Evolutionary conservation across 2,329 filamentous ascomycete genomes (phyloP).

Genomic region (Xylaria sp.): DNA sequence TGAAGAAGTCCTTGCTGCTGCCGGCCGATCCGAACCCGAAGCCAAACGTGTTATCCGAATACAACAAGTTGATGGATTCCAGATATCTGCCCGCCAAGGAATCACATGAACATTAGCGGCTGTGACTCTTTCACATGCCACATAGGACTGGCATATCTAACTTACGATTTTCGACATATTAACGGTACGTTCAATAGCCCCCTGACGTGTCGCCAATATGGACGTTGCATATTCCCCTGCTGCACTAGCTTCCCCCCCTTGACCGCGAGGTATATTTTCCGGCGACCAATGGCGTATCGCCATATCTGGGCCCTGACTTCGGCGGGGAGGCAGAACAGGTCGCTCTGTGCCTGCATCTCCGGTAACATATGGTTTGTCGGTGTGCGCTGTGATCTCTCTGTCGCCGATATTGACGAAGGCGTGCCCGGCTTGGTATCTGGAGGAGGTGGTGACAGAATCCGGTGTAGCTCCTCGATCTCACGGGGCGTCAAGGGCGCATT

Average conservation of each 20-base stretch:
- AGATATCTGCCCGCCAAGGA: constrained; percentile 30
- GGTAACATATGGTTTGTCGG: constrained; percentile 40
- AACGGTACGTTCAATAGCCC: constrained; percentile 35
- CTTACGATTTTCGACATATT: constrained; percentile 38
- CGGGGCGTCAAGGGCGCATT: constrained; percentile 35
- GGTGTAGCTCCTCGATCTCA: constrained; percentile 38
- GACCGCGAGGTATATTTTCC: constrained; percentile 35
- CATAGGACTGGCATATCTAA: constrained; percentile 9
- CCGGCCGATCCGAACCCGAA: constrained; percentile 36
- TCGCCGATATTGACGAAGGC: constrained; percentile 14
- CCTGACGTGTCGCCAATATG: constrained; percentile 36
- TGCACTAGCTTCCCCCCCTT: constrained; percentile 34
- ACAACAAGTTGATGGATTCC: constrained; percentile 38
- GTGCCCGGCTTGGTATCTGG: constrained; percentile 18
- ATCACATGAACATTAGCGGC: constrained; percentile 22
- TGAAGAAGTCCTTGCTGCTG: constrained; percentile 37
- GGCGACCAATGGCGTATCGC: constrained; percentile 35
- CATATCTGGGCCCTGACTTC: constrained; percentile 37
- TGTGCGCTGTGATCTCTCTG: constrained; percentile 30
- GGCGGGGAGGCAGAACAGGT: constrained; percentile 36
- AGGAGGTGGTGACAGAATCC: constrained; percentile 33
- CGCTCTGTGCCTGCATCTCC: constrained; percentile 31
- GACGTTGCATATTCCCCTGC: constrained; percentile 33
- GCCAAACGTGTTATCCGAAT: constrained; percentile 39
- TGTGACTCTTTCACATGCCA: not conserved